Evolutionary conservation across 169 alveolate genomes (phyloP).

Genomic region (Cyclospora cayetanensis): DNA sequence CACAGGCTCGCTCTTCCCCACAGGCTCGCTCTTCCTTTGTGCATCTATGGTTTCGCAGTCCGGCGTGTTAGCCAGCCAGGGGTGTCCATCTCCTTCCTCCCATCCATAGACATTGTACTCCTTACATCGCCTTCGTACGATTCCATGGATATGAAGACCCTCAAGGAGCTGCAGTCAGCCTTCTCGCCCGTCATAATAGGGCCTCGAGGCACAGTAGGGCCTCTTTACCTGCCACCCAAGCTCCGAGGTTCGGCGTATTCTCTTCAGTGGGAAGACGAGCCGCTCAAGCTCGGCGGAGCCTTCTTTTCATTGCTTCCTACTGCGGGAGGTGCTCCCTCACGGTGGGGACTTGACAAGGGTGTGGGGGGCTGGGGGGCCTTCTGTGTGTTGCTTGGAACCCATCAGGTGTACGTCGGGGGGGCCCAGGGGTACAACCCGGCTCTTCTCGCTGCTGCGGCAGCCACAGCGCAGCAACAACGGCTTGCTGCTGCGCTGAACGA

Average conservation of each 20-base stretch:
- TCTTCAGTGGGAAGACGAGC: slow-evolving; percentile 27
- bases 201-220: background rate
- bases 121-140: slow-evolving; percentile 19
- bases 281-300: slow-evolving; percentile 5
- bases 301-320: slow-evolving; percentile 1
- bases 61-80: slow-evolving; percentile 36
- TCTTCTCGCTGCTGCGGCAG: background rate
- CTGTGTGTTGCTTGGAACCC: background rate
- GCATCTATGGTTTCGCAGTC: background rate
- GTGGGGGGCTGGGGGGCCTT: slow-evolving; percentile 41
- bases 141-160: background rate
- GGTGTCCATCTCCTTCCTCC: background rate
- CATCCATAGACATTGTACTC: slow-evolving; percentile 28
- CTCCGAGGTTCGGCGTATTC: slow-evolving; percentile 15
- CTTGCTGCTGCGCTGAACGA: background rate
- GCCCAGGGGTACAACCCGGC: background rate
- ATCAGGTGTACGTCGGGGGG: background rate
- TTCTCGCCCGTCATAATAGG: background rate
- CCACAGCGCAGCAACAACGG: background rate
- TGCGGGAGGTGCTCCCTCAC: background rate
- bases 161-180: background rate
- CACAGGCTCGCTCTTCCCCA: too few species aligned
- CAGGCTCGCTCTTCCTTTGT: too few species aligned
- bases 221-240: slow-evolving; percentile 13
- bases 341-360: background rate